Percentiles rank a stretch among this genome's conserved stretches.
phyloP scores from a whole-genome alignment of 2,329 filamentous ascomycete genomes.

The Ceratocystis cacaofunesta region DNA sequence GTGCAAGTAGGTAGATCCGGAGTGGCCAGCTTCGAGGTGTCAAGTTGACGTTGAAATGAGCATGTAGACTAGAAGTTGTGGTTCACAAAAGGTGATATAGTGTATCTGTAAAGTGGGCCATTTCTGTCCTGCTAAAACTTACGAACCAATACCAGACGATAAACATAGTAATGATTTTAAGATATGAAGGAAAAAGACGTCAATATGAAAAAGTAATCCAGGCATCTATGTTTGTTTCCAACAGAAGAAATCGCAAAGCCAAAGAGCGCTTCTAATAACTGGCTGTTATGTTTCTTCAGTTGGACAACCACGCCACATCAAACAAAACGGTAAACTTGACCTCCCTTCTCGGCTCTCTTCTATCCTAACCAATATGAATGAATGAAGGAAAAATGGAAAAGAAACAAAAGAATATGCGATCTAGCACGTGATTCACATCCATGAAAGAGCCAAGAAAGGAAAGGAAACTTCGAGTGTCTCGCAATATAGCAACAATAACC shows the following conservation, averaged over 20 bases:
- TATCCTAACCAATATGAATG: background rate
- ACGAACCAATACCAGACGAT: too few relatives aligned
- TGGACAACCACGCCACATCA: background rate
- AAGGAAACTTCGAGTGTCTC: background rate
- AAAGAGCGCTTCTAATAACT: background rate
- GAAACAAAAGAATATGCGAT: background rate
- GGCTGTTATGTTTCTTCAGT: constrained; percentile 1
- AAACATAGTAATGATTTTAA: background rate
- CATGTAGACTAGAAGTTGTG: too few relatives aligned
- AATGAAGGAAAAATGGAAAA: background rate
- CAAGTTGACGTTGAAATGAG: too few relatives aligned
- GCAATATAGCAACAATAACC: background rate
- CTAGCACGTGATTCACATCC: background rate
- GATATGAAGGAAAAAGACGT: background rate
- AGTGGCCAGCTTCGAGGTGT: too few relatives aligned
- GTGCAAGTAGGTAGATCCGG: background rate
- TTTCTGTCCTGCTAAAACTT: too few relatives aligned
- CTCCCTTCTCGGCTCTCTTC: background rate
- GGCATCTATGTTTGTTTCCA: background rate
- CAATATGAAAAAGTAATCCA: background rate
- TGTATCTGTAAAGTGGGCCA: background rate
- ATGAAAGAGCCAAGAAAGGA: background rate
- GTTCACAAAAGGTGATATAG: background rate
- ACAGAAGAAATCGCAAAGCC: constrained; percentile 2
- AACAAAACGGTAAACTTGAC: background rate